These are phyloP conservation scores for Gossypium schwendimanii DNA, from an alignment of 441 rosid genomes.

Conservation along the genomic window DNA sequence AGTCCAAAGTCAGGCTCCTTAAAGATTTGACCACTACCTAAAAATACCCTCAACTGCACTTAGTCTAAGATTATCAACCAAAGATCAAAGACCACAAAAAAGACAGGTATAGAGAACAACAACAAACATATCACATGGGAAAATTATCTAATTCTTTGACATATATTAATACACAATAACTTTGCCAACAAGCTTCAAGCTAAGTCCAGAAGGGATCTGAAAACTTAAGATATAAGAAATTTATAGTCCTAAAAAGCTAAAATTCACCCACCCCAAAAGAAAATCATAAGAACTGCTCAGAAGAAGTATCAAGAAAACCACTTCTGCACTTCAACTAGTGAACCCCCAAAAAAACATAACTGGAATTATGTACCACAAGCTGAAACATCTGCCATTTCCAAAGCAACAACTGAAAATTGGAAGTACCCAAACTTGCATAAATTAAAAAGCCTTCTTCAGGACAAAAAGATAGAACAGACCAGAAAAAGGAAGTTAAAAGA, in stretches of 20 bases:
- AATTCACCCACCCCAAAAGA: conserved; percentile 11
- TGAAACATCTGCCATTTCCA: conserved; percentile 29
- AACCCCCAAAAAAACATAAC: conserved; percentile 12
- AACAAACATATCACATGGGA: conserved; percentile 17
- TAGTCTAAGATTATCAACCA: conserved; percentile 21
- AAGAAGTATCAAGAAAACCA: conserved; percentile 10
- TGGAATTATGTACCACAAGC: conserved; percentile 14
- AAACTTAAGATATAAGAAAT: conserved; percentile 21
- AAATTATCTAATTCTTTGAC: background rate
- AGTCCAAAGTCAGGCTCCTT: conserved; percentile 11
- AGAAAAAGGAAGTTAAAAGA: conserved; percentile 29
- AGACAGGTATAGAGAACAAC: conserved; percentile 15
- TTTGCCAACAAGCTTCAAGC: conserved; percentile 17
- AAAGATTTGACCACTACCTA: conserved; percentile 18
- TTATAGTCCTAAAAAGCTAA: conserved; percentile 16
- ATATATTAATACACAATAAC: conserved; percentile 1
- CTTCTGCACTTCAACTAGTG: conserved; percentile 16
- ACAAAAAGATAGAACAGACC: conserved; percentile 13
- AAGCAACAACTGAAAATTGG: conserved; percentile 24
- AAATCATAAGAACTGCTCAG: conserved; percentile 2
- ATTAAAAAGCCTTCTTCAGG: conserved; percentile 14
- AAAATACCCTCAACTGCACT: conserved; percentile 13
- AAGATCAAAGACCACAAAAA: conserved; percentile 14
- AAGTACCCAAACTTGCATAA: conserved; percentile 28
- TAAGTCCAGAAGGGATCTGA: background rate